phyloP scores from a whole-genome alignment of 2,329 filamentous ascomycete genomes.

The Bipolaris oryzae region DNA sequence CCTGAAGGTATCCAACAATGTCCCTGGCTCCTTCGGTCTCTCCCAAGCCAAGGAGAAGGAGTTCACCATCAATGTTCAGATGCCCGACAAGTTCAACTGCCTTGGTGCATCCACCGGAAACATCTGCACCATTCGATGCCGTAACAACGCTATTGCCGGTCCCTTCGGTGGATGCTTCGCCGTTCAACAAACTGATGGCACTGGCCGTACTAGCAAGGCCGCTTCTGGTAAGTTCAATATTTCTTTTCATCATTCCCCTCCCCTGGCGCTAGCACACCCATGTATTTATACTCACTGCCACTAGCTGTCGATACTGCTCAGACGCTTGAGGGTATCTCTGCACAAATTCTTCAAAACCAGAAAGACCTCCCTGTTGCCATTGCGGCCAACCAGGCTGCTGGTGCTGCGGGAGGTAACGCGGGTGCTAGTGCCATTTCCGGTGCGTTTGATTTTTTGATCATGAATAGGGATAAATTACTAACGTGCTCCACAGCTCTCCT shows the following conservation, averaged over 20 bases:
- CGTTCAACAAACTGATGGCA: conserved; percentile 61
- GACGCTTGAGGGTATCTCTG: conserved; percentile 53
- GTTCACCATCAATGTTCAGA: conserved; percentile 64
- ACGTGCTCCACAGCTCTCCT: conserved; percentile 21
- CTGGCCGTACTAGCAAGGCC: conserved; percentile 31
- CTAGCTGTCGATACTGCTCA: conserved; percentile 55
- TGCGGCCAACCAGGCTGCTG: conserved; percentile 54
- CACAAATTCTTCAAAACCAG: conserved; percentile 59
- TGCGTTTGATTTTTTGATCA: conserved; percentile 30
- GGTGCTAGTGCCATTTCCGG: conserved; percentile 51
- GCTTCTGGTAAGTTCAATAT: conserved; percentile 36
- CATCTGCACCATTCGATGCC: conserved; percentile 67
- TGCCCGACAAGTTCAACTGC: conserved; percentile 62
- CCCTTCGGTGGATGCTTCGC: conserved; percentile 68
- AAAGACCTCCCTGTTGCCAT: conserved; percentile 57
- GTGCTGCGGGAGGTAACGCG: conserved; percentile 45
- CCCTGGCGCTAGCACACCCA: conserved; percentile 10
- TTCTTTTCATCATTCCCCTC: neutral
- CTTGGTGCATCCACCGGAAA: conserved; percentile 61
- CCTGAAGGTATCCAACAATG: conserved; percentile 63
- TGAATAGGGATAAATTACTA: conserved; percentile 4
- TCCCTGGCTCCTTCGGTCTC: conserved; percentile 64
- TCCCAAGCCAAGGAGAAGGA: conserved; percentile 62
- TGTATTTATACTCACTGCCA: conserved; percentile 29
- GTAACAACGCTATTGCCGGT: conserved; percentile 65